Evolutionary conservation across 495 filamentous ascomycete genomes (phyloP).

Genomic region (Aspergillus olivimuriae): DNA sequence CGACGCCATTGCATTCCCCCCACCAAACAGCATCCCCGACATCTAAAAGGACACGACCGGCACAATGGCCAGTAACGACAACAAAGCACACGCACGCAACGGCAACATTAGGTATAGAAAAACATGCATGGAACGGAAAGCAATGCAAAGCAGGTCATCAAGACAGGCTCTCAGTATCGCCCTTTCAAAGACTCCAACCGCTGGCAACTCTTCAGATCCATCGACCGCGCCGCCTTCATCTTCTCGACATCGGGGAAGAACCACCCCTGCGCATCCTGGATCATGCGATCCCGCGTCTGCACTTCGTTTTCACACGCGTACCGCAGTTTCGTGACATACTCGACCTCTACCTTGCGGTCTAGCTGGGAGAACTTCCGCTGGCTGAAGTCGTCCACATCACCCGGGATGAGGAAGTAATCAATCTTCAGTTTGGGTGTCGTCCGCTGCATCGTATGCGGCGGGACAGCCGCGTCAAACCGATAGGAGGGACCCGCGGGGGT

Average conservation of each 20-base stretch:
- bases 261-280: constrained; percentile 82
- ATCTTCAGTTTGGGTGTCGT: constrained; percentile 64
- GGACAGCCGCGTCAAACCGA: constrained; percentile 58
- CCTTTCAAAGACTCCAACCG: constrained; percentile 42
- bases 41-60: too few relatives aligned
- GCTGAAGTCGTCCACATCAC: constrained; percentile 64
- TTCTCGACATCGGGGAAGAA: constrained; percentile 74
- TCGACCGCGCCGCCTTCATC: constrained; percentile 57
- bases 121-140: constrained; percentile 3
- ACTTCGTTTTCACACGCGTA: constrained; percentile 69
- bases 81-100: too few relatives aligned
- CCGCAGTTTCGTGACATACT: constrained; percentile 58
- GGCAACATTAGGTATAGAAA: constrained; percentile 9
- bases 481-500: constrained; percentile 58
- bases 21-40: too few relatives aligned
- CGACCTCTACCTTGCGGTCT: constrained; percentile 68
- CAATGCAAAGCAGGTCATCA: constrained; percentile 8
- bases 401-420: constrained; percentile 79
- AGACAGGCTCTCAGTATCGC: constrained; percentile 17
- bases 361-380: constrained; percentile 60
- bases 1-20: too few relatives aligned
- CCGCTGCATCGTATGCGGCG: constrained; percentile 66
- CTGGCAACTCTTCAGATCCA: constrained; percentile 55
- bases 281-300: constrained; percentile 52
- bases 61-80: too few relatives aligned